Conservation (phyloP, 2,329 filamentous ascomycete species). For the Botrytis byssoidea region DNA sequence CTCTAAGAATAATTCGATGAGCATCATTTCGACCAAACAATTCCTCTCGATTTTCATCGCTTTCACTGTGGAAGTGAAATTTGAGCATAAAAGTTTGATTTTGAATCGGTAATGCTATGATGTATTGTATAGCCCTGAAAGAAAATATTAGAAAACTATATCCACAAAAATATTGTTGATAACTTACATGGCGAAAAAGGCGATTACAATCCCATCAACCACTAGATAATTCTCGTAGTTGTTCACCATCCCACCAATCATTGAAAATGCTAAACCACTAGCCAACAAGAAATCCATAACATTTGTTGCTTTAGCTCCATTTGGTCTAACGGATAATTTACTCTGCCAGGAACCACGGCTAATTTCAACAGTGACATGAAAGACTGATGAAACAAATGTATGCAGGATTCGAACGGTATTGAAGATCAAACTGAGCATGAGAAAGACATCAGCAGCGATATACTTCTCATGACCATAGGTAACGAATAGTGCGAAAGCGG, state of each 20-base stretch:
- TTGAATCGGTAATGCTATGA: constrained; percentile 9
- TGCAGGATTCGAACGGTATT: neutral
- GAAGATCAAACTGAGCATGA: neutral
- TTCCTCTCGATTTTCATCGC: neutral
- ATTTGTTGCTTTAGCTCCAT: neutral
- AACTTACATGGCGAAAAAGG: neutral
- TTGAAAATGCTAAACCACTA: neutral
- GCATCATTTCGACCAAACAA: neutral
- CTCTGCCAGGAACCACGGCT: neutral
- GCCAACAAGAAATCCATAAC: neutral
- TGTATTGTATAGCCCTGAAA: constrained; percentile 7
- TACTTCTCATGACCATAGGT: neutral
- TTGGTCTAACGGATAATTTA: neutral
- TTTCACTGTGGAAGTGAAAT: neutral
- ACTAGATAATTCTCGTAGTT: neutral
- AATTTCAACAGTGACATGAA: neutral
- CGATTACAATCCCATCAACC: neutral
- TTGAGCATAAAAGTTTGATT: neutral
- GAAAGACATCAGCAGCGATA: neutral
- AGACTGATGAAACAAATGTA: neutral
- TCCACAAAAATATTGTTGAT: neutral
- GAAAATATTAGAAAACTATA: neutral
- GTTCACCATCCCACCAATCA: neutral
- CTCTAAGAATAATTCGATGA: neutral
- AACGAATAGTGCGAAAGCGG: constrained; percentile 3